Percentiles rank a stretch among this genome's conserved stretches.
These are phyloP conservation scores for Neonectria sp. DNA, from an alignment of 2,329 filamentous ascomycete species.

Conservation along the genomic window DNA sequence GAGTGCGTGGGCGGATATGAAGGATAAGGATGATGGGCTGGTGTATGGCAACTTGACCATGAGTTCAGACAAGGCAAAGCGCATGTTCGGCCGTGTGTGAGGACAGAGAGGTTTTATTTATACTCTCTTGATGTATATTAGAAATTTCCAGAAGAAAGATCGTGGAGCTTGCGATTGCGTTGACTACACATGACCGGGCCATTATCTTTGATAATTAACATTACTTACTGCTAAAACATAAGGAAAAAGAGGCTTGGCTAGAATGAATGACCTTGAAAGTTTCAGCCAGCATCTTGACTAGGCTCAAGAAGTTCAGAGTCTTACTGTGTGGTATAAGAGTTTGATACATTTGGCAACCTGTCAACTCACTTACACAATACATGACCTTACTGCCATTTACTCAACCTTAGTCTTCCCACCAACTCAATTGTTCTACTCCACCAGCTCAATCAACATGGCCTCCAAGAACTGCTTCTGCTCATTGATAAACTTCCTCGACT, in stretches of 20 bases:
- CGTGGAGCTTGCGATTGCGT: too few relatives aligned
- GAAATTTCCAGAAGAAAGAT: too few relatives aligned
- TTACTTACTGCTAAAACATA: too few relatives aligned
- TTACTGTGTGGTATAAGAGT: not conserved
- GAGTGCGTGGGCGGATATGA: conserved; percentile 43
- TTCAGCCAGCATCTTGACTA: too few relatives aligned
- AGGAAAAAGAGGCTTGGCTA: not conserved
- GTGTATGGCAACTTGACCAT: not conserved
- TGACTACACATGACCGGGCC: too few relatives aligned
- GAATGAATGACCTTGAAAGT: not conserved
- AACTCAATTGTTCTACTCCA: not conserved
- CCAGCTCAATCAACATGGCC: too few relatives aligned
- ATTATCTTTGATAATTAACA: too few relatives aligned
- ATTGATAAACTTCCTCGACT: too few relatives aligned
- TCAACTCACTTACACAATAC: not conserved
- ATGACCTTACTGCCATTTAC: not conserved
- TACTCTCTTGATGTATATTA: too few relatives aligned
- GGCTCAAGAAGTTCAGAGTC: not conserved
- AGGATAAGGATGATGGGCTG: not conserved
- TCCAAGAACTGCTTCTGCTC: too few relatives aligned
- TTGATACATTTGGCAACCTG: not conserved
- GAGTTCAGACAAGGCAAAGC: not conserved
- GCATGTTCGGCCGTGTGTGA: not conserved
- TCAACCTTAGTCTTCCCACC: too few relatives aligned
- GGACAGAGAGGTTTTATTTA: too few relatives aligned